Conservation (phyloP, 768 basidiomycete genomes). For the Dendrothele bispora region DNA sequence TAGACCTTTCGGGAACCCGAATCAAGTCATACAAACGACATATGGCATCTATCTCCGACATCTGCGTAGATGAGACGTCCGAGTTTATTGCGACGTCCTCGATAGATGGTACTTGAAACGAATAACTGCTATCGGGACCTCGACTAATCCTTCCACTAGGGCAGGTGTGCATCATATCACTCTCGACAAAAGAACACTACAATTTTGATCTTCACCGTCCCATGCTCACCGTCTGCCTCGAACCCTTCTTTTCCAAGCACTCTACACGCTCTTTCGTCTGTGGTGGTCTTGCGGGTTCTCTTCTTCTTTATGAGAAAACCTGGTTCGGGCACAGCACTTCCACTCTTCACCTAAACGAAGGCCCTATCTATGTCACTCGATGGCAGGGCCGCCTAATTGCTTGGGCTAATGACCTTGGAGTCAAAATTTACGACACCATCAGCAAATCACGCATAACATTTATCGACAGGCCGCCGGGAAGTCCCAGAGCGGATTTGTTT, state of each 20-base stretch:
- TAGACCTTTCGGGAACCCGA: slow-evolving; percentile 75
- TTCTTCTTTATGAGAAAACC: slow-evolving; percentile 91
- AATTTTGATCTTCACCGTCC: slow-evolving; percentile 90
- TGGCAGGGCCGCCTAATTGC: slow-evolving; percentile 89
- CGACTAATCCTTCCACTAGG: slow-evolving; percentile 47
- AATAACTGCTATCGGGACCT: not conserved
- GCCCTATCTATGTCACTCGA: slow-evolving; percentile 89
- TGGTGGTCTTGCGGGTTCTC: slow-evolving; percentile 86
- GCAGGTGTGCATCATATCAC: slow-evolving; percentile 85
- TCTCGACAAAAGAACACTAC: slow-evolving; percentile 72
- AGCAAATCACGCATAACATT: slow-evolving; percentile 79
- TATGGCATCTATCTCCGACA: slow-evolving; percentile 81
- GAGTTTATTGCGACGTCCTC: slow-evolving; percentile 93
- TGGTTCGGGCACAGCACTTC: slow-evolving; percentile 97
- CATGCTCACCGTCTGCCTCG: slow-evolving; percentile 85
- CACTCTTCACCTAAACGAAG: slow-evolving; percentile 78
- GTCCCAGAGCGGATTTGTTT: slow-evolving; percentile 93
- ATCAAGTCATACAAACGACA: slow-evolving; percentile 93
- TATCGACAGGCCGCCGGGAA: slow-evolving; percentile 79
- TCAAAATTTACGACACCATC: slow-evolving; percentile 87
- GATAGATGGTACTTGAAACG: slow-evolving; percentile 75
- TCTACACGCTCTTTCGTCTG: slow-evolving; percentile 80
- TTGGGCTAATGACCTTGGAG: slow-evolving; percentile 94
- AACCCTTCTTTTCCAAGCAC: slow-evolving; percentile 85
- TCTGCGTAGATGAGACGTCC: slow-evolving; percentile 78